Evolutionary conservation across 2,329 filamentous ascomycete species (phyloP).

Genomic region (Colletotrichum zoysiae): DNA sequence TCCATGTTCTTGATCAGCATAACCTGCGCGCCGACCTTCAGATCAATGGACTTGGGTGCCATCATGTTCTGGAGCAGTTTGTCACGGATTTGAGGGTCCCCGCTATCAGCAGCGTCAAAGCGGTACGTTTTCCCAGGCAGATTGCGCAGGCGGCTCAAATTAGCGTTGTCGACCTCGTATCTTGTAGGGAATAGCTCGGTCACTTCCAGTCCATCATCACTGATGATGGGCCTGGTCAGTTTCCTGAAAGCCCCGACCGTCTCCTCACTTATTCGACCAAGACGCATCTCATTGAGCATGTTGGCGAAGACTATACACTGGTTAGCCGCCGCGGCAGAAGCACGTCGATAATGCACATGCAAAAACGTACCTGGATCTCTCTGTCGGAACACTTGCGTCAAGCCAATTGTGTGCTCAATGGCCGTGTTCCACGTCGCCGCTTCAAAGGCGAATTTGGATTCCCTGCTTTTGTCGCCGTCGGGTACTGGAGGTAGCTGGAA

Average conservation of each 20-base stretch:
- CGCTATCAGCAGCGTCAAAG: constrained; percentile 82
- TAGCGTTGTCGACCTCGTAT: constrained; percentile 89
- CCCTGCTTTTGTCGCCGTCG: constrained; percentile 72
- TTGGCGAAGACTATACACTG: constrained; percentile 76
- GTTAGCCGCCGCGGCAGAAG: constrained; percentile 27
- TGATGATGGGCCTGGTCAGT: constrained; percentile 77
- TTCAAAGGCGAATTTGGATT: constrained; percentile 92
- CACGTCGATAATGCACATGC: background rate
- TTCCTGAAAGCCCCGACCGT: constrained; percentile 83
- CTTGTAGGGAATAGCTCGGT: constrained; percentile 96
- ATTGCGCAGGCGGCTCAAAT: constrained; percentile 77
- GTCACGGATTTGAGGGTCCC: constrained; percentile 79
- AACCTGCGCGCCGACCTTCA: constrained; percentile 95
- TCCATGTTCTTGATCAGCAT: constrained; percentile 99
- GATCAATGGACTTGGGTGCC: constrained; percentile 82
- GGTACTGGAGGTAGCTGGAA: constrained; percentile 97
- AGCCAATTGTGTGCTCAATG: constrained; percentile 93
- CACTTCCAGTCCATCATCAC: constrained; percentile 80
- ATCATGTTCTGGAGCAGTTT: constrained; percentile 91
- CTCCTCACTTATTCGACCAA: constrained; percentile 82
- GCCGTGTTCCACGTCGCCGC: constrained; percentile 91
- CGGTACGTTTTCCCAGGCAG: constrained; percentile 76
- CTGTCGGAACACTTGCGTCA: constrained; percentile 97
- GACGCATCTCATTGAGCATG: constrained; percentile 98
- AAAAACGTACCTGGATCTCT: constrained; percentile 75